Percentiles rank a stretch among this genome's conserved stretches.
phyloP scores from a whole-genome alignment of 495 filamentous ascomycete species.

The Clohesyomyces aquaticus region DNA sequence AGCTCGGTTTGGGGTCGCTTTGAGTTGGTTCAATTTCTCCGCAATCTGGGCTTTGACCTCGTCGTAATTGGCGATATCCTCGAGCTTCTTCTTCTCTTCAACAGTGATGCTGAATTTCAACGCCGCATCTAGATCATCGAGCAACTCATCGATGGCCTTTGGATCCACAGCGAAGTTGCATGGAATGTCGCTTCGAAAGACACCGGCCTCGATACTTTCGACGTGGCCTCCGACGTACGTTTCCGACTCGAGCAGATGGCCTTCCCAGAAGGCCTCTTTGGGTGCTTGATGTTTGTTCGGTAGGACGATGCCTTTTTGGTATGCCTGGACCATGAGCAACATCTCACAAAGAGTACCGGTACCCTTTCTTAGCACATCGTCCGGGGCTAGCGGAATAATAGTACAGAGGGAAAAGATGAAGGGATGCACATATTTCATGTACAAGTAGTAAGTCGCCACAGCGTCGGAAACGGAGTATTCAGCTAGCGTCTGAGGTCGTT shows the following conservation, averaged over 20 bases:
- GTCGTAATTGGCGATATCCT: conserved; percentile 90
- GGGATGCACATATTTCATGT: conserved; percentile 99
- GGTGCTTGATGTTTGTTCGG: conserved; percentile 95
- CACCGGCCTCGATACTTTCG: conserved; percentile 98
- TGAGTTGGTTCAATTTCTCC: conserved; percentile 71
- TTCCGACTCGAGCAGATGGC: conserved; percentile 92
- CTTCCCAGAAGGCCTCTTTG: conserved; percentile 93
- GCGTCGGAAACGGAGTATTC: conserved; percentile 99
- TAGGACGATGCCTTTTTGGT: conserved; percentile 85
- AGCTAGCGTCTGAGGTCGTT: conserved; percentile 88
- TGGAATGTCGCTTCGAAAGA: conserved; percentile 94
- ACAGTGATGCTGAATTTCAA: conserved; percentile 89
- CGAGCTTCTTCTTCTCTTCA: conserved; percentile 91
- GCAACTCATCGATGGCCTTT: conserved; percentile 82
- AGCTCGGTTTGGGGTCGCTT: conserved; percentile 74
- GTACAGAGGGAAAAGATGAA: conserved; percentile 99
- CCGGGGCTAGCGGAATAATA: conserved; percentile 88
- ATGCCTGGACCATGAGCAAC: conserved; percentile 98
- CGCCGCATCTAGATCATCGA: conserved; percentile 85
- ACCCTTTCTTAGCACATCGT: conserved; percentile 91
- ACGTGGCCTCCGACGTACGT: conserved; percentile 99
- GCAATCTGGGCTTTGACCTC: conserved; percentile 87
- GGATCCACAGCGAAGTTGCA: conserved; percentile 89
- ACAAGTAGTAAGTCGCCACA: conserved; percentile 97
- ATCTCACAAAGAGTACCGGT: conserved; percentile 98